phyloP scores from a whole-genome alignment of 352 stramenopile genomes.

The Phytophthora hybrid region DNA sequence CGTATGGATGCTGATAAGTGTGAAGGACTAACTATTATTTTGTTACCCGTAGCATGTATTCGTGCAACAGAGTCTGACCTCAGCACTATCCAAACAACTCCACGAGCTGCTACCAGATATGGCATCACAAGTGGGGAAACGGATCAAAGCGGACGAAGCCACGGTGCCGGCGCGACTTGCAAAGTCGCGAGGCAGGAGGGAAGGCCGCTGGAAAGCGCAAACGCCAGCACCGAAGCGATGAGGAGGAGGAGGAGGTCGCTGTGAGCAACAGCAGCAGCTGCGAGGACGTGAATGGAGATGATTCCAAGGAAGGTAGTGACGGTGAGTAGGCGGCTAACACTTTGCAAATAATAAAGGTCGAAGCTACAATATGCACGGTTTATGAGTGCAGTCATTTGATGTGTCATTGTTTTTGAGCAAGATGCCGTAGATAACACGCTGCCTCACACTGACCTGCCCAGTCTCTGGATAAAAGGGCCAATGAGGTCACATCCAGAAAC shows the following conservation, averaged over 20 bases:
- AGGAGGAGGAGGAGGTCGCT: neutral
- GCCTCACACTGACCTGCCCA: neutral
- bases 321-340: neutral
- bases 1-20: neutral
- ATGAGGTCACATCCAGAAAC: neutral
- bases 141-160: neutral
- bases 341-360: neutral
- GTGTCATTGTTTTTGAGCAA: neutral
- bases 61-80: conserved; percentile 7
- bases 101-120: conserved; percentile 16
- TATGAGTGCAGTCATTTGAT: conserved; percentile 1
- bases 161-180: conserved; percentile 1
- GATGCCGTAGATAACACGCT: neutral
- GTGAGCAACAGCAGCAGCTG: neutral
- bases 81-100: conserved; percentile 7
- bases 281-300: neutral
- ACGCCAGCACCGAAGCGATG: neutral
- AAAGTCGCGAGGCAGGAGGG: neutral
- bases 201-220: neutral
- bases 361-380: neutral
- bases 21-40: neutral
- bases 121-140: conserved; percentile 10
- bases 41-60: neutral
- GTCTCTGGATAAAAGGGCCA: conserved; percentile 7
- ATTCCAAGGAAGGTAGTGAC: neutral